phyloP scores from a whole-genome alignment of 192 early-diverging fungal species.

The Coemansia sp. region DNA sequence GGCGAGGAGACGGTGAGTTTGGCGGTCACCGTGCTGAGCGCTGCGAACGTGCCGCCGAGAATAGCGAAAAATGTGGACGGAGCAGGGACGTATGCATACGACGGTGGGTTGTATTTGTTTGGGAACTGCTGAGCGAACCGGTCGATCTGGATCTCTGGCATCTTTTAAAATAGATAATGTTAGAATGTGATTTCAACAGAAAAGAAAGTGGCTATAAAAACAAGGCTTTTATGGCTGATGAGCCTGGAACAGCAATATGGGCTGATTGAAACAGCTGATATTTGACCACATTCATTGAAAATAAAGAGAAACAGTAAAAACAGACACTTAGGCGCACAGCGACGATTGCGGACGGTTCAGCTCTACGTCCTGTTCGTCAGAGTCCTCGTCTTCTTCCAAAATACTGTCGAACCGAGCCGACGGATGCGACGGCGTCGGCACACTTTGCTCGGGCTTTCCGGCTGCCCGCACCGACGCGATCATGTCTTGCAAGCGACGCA shows the following conservation, averaged over 20 bases:
- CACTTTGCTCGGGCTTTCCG: background rate
- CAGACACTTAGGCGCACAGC: background rate
- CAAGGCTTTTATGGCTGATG: no score
- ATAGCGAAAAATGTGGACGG: conserved; percentile 42
- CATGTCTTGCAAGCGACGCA: conserved; percentile 51
- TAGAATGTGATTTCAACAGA: background rate
- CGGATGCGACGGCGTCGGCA: conserved; percentile 24
- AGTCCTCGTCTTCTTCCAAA: conserved; percentile 51
- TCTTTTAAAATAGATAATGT: background rate
- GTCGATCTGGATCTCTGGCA: conserved; percentile 42
- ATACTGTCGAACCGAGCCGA: conserved; percentile 55
- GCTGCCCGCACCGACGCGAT: conserved; percentile 42
- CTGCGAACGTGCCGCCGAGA: conserved; percentile 70
- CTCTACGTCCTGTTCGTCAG: conserved; percentile 29
- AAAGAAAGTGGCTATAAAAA: background rate
- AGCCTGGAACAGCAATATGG: background rate
- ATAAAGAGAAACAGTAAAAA: background rate
- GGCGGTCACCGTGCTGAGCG: conserved; percentile 77
- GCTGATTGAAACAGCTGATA: background rate
- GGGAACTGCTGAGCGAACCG: conserved; percentile 22
- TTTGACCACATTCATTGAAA: background rate
- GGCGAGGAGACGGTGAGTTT: conserved; percentile 62
- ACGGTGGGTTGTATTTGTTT: conserved; percentile 25
- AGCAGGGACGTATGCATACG: conserved; percentile 14
- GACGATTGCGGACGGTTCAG: background rate